Evolutionary conservation across 2,329 filamentous ascomycete genomes (phyloP).

Genomic region (Purpureocillium takamizusanense): DNA sequence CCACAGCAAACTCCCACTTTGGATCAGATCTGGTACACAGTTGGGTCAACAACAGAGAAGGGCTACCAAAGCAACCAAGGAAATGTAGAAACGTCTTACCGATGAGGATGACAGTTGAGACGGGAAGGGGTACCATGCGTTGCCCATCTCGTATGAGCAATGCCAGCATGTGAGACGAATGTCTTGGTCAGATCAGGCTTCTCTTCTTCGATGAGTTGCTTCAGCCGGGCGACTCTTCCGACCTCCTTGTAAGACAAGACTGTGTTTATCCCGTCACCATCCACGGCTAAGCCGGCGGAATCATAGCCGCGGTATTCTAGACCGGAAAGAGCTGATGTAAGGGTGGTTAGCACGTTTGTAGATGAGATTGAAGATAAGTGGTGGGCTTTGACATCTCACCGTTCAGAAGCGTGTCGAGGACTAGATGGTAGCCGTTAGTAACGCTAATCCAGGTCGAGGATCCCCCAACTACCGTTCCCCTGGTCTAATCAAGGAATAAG

Average conservation of each 20-base stretch:
- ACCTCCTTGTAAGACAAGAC: constrained; percentile 98
- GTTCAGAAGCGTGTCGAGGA: constrained; percentile 92
- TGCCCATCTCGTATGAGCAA: constrained; percentile 98
- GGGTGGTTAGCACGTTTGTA: constrained; percentile 4
- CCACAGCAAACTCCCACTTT: constrained; percentile 91
- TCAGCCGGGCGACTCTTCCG: constrained; percentile 96
- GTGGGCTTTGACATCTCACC: constrained; percentile 46
- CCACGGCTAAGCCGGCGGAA: constrained; percentile 89
- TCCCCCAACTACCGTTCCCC: too few relatives aligned
- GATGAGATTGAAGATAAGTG: too few relatives aligned
- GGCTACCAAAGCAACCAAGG: too few relatives aligned
- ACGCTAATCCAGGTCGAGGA: too few relatives aligned
- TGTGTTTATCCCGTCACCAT: constrained; percentile 98
- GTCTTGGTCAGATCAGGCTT: constrained; percentile 81
- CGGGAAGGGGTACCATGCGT: constrained; percentile 93
- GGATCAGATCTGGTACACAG: constrained; percentile 64
- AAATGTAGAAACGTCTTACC: too few relatives aligned
- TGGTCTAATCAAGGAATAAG: too few relatives aligned
- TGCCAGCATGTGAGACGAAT: constrained; percentile 96
- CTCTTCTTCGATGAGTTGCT: constrained; percentile 78
- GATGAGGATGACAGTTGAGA: constrained; percentile 95
- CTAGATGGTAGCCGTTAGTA: too few relatives aligned
- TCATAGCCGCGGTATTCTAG: constrained; percentile 99
- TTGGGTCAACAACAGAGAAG: too few relatives aligned
- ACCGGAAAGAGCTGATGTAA: constrained; percentile 67